Evolutionary conservation across 129 eudicot genomes (phyloP), one percentile per base, ranked within the genome.

Genomic region (Rutidosis leptorrhynchoides): DNA sequence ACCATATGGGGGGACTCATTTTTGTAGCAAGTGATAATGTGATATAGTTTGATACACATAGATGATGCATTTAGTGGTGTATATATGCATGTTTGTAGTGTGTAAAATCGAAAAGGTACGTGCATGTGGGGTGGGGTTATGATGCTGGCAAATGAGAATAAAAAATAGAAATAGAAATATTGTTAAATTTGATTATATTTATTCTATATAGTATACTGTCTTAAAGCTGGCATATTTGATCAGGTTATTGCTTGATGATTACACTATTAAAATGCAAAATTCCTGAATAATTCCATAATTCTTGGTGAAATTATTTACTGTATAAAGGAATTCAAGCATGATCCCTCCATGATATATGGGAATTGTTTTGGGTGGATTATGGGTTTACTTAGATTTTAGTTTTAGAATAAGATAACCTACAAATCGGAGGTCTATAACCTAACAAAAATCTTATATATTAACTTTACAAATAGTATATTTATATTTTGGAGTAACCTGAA

Each of bases 51-150:
- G 37, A 49, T 14, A 52, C 62, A 1, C 27, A 12, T 46, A 49
- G 21, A 56, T 56, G 33, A 30, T 74, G 43, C 27, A 46, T 28
- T 33, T 29, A 32, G 3, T 23, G 46, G 24, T 67, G 26, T 66
- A 58, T 74, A 65, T 74, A 75, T 75, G 79, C 79, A 75, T 75
- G 79, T 55, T 67, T 67, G 58, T 75, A 16, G 23, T 26, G 55
- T 45, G 68, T 32, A 43, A 45, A 58, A 60, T 45, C 73, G 74
- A 75, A 69, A 75, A 67, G 74, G 69, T 58, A 75, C 79, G 79
- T 75, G 79, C 79, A 75, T 75, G 79, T 75, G 79, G 74, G 79
- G 79, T 75, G 69, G 43, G 8, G 57, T 67, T 28, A 26, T 62
- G 77, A 33, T 8, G 42, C 42, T 35, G 42, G 42, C 42, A 35